These are phyloP conservation scores for Gynandropsis gynandra DNA, from an alignment of 345 rosid species.

Conservation along the genomic window DNA sequence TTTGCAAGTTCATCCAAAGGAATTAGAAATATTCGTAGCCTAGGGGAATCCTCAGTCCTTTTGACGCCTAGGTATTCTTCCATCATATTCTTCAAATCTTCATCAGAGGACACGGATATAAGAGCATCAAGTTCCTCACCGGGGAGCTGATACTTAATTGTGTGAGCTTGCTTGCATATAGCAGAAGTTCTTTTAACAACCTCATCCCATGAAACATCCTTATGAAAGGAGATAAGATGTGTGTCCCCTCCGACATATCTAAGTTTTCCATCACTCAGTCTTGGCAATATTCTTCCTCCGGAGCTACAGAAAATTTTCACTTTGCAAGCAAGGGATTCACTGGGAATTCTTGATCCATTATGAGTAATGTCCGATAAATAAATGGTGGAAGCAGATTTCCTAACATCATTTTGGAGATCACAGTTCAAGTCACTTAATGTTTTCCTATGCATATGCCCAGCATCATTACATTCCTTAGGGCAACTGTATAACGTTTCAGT, in stretches of 20 bases:
- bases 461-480: slow-evolving; percentile 28
- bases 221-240: slow-evolving; percentile 25
- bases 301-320: slow-evolving; percentile 31
- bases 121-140: slow-evolving; percentile 34
- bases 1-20: slow-evolving; percentile 35
- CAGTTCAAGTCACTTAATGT: slow-evolving; percentile 30
- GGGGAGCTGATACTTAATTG: slow-evolving; percentile 31
- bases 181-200: slow-evolving; percentile 25
- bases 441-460: slow-evolving; percentile 25
- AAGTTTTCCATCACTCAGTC: slow-evolving; percentile 34
- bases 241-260: slow-evolving; percentile 34
- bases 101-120: slow-evolving; percentile 33
- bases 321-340: background rate
- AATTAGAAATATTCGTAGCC: slow-evolving; percentile 42
- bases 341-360: slow-evolving; percentile 18
- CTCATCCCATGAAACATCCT: slow-evolving; percentile 26
- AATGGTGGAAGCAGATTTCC: slow-evolving; percentile 14
- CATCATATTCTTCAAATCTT: slow-evolving; percentile 34
- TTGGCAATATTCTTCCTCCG: slow-evolving; percentile 32
- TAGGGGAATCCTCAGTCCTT: slow-evolving; percentile 31
- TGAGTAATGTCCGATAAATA: slow-evolving; percentile 18
- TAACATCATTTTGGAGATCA: slow-evolving; percentile 20
- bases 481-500: slow-evolving; percentile 24
- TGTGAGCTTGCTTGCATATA: slow-evolving; percentile 24
- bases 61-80: slow-evolving; percentile 29